Evolutionary conservation across 352 stramenopile genomes (phyloP), one percentile per base, ranked within the genome.

Genomic region (Phytopythium chamaehyphon): DNA sequence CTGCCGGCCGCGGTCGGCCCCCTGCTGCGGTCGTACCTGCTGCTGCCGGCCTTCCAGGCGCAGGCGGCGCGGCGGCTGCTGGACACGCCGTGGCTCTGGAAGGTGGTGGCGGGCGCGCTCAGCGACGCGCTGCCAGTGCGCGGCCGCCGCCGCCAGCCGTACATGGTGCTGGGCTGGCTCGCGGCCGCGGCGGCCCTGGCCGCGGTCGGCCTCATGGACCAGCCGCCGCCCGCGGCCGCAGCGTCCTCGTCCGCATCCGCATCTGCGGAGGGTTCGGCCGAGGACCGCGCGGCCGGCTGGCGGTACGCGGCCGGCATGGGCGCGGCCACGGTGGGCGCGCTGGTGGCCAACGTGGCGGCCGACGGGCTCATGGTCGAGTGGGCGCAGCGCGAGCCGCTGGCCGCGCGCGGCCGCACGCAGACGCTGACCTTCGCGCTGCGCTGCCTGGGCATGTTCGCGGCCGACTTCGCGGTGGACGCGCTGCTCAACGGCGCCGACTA

Each of bases 281-380:
- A 64, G 28, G 60, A 66, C 10, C 54, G 36, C 31, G 31, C 64
- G 23, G 26, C 44, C 6, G 79, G 70, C 22, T 88, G 69, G 70
- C 70, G 63, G 39, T 94, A 90, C 55, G 59, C 86, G 15, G 26
- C 91, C 31, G 61, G 69, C 22, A 85, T 96, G 70, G 76, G 86
- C 15, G 19, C 93, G 10, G 87, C 84, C 0, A 95, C 82, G 19
- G 61, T 95, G 12, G 88, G 88, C 1, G 95, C 91, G 47, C 87
- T 96, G 33, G 73, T 95, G 47, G 83, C 86, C 5, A 91, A 95
- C 62, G 78, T 93, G 0, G 77, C 85, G 23, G 76, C 81, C 15
- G 88, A 97, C 62, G 88, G 76, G 0, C 72, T 93, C 46, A 62
- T 89, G 36, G 78, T 96, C 23, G 77, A 91, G 45, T 57, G 86